Base-by-base conservation (phyloP, 2,329 filamentous ascomycete genomes). In the Talaromyces piceae region DNA sequence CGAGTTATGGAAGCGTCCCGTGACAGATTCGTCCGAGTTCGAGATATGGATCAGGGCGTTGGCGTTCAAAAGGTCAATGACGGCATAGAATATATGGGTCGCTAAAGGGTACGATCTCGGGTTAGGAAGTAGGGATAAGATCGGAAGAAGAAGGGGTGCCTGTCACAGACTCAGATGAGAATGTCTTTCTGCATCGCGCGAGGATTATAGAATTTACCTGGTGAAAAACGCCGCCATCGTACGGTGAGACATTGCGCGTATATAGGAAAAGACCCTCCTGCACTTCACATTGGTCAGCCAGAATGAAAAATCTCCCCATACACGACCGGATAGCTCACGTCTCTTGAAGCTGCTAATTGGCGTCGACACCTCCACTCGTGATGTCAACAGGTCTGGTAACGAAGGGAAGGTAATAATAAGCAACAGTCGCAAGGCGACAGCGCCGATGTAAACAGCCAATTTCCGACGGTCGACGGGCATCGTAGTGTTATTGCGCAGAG, bases 341-440 rank as follows among this genome's bases (percentile, higher is more conserved):
- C 93, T 82, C 76, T 97, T 97, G 80, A 96, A 98, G 79, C 91
- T 95, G 61, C 89, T 96, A 44, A 97, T 87, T 33, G 93, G 91
- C 20, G 93, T 98, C 41, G 93, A 96, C 63, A 98, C 86, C 76
- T 98, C 93, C 62, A 96, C 93, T 65, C 93, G 86, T 57, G 86
- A 87, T 18, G 89, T 93, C 56, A 98, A 78, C 56, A 95, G 78
- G 67, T 90, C 84, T 48, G 91, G 88, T 37, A 98, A 77, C 31
- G 81, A 81, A 56, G 93, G 91, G 66, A 96, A 95, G 52, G 83
- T 77, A 53, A 84, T 76, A 67, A 90, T 91, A 49, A 97, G 80
- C 51, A 88, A 72, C 54, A 97, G 77, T 59, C 93, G 84, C 59
- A 97, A 76, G 56, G 84, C 79, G 51, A 87, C 84, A 53, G 91